These are phyloP conservation scores for Alternaria burnsii DNA, from an alignment of 2,329 filamentous ascomycete species.

Conservation along the genomic window DNA sequence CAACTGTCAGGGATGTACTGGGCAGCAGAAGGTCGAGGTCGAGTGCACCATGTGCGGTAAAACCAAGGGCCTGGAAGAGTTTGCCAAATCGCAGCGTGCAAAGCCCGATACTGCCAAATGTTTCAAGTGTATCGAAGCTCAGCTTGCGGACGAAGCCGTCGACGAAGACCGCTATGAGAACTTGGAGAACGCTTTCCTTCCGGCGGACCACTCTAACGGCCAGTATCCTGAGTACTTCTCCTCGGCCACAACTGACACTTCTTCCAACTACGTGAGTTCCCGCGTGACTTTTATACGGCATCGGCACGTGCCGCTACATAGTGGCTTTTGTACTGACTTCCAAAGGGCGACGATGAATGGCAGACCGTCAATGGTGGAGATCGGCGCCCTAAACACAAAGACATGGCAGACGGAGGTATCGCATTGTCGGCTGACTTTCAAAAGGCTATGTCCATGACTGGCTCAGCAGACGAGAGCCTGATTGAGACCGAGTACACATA, in stretches of 20 bases:
- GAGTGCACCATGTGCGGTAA: conserved; percentile 58
- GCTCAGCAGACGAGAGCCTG: conserved; percentile 20
- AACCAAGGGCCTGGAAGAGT: conserved; percentile 58
- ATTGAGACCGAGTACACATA: conserved; percentile 32
- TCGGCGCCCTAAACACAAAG: conserved; percentile 6
- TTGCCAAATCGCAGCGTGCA: conserved; percentile 59
- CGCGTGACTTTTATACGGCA: neutral
- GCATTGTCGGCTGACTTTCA: conserved; percentile 25
- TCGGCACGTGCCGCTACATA: neutral
- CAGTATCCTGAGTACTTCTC: conserved; percentile 35
- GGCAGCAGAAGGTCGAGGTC: conserved; percentile 56
- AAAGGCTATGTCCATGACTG: conserved; percentile 23
- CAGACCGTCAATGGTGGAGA: conserved; percentile 11
- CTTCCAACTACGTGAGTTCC: conserved; percentile 34
- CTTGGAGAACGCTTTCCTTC: conserved; percentile 29
- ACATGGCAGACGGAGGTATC: conserved; percentile 23
- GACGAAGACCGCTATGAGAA: conserved; percentile 45
- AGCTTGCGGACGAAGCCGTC: conserved; percentile 32
- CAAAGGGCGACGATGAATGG: conserved; percentile 24
- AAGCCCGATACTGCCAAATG: conserved; percentile 55
- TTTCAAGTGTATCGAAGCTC: conserved; percentile 41
- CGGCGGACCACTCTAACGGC: conserved; percentile 21
- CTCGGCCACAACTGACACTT: conserved; percentile 12
- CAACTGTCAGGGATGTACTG: conserved; percentile 58
- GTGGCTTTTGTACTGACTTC: conserved; percentile 11